A percentile compares a stretch with the other conserved stretches of the same genome.
These are phyloP conservation scores for Cyclostephanos tholiformis DNA, from an alignment of 108 stramenopile species.

Conservation along the genomic window DNA sequence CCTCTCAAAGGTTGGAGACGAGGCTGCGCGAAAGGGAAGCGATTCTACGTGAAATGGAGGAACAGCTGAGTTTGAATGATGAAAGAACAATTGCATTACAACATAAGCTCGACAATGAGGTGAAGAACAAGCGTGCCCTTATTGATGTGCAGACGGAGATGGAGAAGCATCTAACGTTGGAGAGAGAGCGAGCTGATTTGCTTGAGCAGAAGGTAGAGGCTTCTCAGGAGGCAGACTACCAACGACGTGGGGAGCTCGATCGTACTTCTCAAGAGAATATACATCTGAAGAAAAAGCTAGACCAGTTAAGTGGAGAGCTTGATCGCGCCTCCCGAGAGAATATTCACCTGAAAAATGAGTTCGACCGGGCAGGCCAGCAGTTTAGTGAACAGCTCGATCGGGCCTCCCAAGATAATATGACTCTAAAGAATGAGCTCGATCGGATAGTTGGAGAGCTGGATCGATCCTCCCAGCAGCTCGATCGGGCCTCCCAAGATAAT, in stretches of 20 bases:
- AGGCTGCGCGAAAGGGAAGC: neutral
- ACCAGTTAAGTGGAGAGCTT: neutral
- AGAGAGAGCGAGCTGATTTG: constrained; percentile 28
- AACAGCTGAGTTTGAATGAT: constrained; percentile 3
- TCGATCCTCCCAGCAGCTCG: neutral
- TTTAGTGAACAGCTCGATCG: no score
- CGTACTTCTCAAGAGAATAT: neutral
- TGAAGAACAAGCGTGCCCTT: neutral
- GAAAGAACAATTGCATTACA: constrained; percentile 3
- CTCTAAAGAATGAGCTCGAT: neutral
- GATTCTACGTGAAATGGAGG: neutral
- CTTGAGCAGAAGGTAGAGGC: constrained; percentile 20
- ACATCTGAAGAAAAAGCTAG: neutral
- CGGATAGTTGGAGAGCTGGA: constrained; percentile 11
- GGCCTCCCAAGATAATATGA: neutral
- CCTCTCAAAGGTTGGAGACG: constrained; percentile 7
- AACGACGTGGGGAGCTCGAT: constrained; percentile 17
- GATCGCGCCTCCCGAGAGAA: constrained; percentile 4
- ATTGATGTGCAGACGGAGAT: constrained; percentile 19
- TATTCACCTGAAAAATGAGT: neutral
- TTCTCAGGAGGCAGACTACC: neutral
- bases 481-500: constrained; percentile 4
- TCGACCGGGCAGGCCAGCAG: neutral
- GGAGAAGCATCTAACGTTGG: constrained; percentile 12
- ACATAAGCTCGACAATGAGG: constrained; percentile 7